phyloP scores from a whole-genome alignment of 1,284 basidiomycete genomes.

The Trametes pubescens region DNA sequence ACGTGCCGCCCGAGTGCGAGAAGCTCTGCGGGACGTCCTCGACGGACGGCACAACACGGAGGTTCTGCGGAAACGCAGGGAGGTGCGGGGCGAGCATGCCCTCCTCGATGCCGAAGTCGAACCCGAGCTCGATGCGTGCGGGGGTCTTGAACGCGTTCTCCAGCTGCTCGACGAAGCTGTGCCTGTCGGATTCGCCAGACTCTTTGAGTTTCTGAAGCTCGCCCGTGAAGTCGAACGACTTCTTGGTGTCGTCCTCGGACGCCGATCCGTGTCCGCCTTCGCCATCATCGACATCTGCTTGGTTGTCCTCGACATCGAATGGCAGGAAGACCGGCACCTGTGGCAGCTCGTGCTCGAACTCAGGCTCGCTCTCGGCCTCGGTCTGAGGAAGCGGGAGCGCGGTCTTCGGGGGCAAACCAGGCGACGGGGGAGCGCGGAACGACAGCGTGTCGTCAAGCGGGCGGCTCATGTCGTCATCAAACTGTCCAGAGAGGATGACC shows the following conservation, averaged over 20 bases:
- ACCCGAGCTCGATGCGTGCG: conserved; percentile 65
- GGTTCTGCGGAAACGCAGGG: conserved; percentile 27
- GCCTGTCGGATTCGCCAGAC: conserved; percentile 70
- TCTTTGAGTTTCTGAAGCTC: conserved; percentile 78
- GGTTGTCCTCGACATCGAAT: conserved; percentile 54
- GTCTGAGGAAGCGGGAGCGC: conserved; percentile 47
- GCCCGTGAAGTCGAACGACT: conserved; percentile 87
- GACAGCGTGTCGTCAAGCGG: conserved; percentile 42
- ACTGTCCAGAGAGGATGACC: conserved; percentile 61
- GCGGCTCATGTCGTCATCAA: conserved; percentile 42
- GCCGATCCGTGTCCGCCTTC: conserved; percentile 32
- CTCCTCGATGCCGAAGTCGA: conserved; percentile 53
- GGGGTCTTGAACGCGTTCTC: conserved; percentile 82
- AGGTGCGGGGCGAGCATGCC: conserved; percentile 44
- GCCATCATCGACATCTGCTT: conserved; percentile 56
- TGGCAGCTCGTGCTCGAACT: neutral
- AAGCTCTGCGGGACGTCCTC: conserved; percentile 40
- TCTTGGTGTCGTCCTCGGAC: conserved; percentile 70
- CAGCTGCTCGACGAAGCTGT: conserved; percentile 84
- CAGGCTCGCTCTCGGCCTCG: neutral
- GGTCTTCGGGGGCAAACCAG: conserved; percentile 51
- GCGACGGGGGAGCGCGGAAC: conserved; percentile 48
- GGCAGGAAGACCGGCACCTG: conserved; percentile 54
- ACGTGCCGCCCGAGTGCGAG: conserved; percentile 33
- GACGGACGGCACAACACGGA: conserved; percentile 30